Percentiles rank a stretch among this genome's conserved stretches.
Conservation (phyloP, 1,284 basidiomycete genomes). For the Mycena sp. region DNA sequence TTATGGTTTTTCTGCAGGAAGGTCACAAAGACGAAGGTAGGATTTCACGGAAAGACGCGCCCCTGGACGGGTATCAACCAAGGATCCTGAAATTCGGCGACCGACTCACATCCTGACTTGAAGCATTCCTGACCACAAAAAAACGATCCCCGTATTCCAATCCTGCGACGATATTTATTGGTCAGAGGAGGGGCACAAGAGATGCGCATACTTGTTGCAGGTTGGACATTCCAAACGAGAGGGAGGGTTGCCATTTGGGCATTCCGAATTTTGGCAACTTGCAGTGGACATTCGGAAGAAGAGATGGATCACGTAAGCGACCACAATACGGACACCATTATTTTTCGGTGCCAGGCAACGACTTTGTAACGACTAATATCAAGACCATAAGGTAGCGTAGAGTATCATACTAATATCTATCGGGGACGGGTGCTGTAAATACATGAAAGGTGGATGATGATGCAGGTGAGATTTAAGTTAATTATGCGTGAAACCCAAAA, state of each 20-base stretch:
- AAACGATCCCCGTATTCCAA: conserved; percentile 84
- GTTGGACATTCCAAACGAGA: conserved; percentile 86
- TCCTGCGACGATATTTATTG: conserved; percentile 52
- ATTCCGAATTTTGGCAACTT: conserved; percentile 67
- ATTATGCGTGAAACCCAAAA: conserved; percentile 35
- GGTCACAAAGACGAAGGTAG: conserved; percentile 5
- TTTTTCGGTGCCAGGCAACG: not conserved
- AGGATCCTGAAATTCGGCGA: conserved; percentile 28
- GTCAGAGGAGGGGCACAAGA: conserved; percentile 26
- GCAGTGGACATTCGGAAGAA: not conserved
- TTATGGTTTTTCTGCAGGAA: conserved; percentile 83
- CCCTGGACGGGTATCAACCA: conserved; percentile 50
- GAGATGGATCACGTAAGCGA: not conserved
- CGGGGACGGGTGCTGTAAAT: conserved; percentile 33
- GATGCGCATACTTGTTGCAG: conserved; percentile 75
- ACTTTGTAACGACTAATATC: conserved; percentile 17
- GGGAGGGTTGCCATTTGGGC: conserved; percentile 80
- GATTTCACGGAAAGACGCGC: conserved; percentile 47
- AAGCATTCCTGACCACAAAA: conserved; percentile 90
- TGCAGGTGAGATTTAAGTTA: conserved; percentile 32
- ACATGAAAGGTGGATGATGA: conserved; percentile 33
- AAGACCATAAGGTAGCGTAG: conserved; percentile 31
- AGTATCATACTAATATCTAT: conserved; percentile 27
- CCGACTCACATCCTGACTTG: conserved; percentile 80
- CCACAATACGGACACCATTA: conserved; percentile 9